Evolutionary conservation across 176 grass and related monocot genomes (phyloP), one percentile per base, ranked within the genome.

Genomic region (Aegilops bicornis): DNA sequence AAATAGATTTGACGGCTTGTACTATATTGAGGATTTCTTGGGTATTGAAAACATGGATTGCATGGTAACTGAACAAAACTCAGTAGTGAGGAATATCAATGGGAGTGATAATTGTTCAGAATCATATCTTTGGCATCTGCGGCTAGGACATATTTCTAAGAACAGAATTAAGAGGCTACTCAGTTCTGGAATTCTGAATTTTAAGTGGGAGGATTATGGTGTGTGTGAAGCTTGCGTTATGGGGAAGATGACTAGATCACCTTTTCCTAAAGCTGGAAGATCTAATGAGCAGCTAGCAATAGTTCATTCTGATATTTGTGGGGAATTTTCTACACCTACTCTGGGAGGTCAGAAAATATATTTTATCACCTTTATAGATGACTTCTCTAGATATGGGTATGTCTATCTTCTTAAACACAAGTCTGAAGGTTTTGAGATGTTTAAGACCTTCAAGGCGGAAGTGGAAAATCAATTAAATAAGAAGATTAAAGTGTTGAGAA

Each of bases 161-260:
- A 84, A 84, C 1, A 76, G 27, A 84, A 76, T 84, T 65, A 84
- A 76, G 13, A 64, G 25, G 19, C 3, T 84, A 23, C 64, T 84
- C 76, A 84, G 9, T 84, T 84, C 24, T 76, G 71, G 17, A 76
- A 84, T 84, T 84, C 20, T 84, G 3, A 64, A 84, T 3, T 75
- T 84, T 47, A 84, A 84, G 82, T 84, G 82, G 71, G 56, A 76
- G 24, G 65, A 68, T 25, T 65, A 65, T 12, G 63, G 63, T 24
- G 25, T 65, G 13, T 65, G 63, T 15, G 24, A 65, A 29, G 63
- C 63, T 30, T 68, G 65, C 16, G 2, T 68, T 7, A 31, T 68
- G 14, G 65, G 65, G 16, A 68, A 68, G 15, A 68, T 68, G 65
- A 68, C 65, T 8, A 68, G 15, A 7, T 14, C 15, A 16, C 65